Conservation (phyloP, 2,329 filamentous ascomycete species). For the Aspergillus terreus region DNA sequence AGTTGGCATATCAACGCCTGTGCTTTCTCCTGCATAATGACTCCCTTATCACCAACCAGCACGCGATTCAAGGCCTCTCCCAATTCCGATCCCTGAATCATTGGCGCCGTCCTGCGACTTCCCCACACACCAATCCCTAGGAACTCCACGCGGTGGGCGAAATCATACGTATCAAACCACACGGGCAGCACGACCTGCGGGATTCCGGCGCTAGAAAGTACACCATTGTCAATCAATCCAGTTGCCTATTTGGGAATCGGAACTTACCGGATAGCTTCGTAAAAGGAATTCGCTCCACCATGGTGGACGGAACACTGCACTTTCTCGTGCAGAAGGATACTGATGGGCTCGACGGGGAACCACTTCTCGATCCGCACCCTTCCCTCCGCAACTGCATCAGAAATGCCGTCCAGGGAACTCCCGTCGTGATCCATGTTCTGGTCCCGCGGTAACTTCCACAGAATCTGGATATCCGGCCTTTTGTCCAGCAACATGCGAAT, state of each 20-base stretch:
- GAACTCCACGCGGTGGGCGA: slow-evolving; percentile 41
- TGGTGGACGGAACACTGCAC: slow-evolving; percentile 45
- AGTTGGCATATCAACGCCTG: slow-evolving; percentile 8
- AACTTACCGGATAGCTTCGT: slow-evolving; percentile 44
- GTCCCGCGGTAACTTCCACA: slow-evolving; percentile 30
- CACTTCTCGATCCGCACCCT: slow-evolving; percentile 39
- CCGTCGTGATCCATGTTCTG: not conserved
- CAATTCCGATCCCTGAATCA: slow-evolving; percentile 24
- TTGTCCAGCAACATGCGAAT: slow-evolving; percentile 33
- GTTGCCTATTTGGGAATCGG: not conserved
- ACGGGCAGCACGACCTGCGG: slow-evolving; percentile 46
- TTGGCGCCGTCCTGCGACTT: slow-evolving; percentile 33
- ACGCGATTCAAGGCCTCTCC: slow-evolving; percentile 20
- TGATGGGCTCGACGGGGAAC: slow-evolving; percentile 37
- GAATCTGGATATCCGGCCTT: slow-evolving; percentile 24
- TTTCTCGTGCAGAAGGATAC: slow-evolving; percentile 32
- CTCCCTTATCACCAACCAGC: slow-evolving; percentile 6
- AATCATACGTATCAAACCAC: slow-evolving; percentile 48
- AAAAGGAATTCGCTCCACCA: slow-evolving; percentile 48
- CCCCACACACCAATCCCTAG: slow-evolving; percentile 43
- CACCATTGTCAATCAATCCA: slow-evolving; percentile 2
- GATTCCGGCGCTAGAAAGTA: slow-evolving; percentile 35
- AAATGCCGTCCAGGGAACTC: slow-evolving; percentile 18
- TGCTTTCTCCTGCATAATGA: slow-evolving; percentile 8
- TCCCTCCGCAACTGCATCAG: slow-evolving; percentile 21